Conservation (phyloP, 1,139 yeast species). For the Kurtzmaniella quercitrusa region DNA sequence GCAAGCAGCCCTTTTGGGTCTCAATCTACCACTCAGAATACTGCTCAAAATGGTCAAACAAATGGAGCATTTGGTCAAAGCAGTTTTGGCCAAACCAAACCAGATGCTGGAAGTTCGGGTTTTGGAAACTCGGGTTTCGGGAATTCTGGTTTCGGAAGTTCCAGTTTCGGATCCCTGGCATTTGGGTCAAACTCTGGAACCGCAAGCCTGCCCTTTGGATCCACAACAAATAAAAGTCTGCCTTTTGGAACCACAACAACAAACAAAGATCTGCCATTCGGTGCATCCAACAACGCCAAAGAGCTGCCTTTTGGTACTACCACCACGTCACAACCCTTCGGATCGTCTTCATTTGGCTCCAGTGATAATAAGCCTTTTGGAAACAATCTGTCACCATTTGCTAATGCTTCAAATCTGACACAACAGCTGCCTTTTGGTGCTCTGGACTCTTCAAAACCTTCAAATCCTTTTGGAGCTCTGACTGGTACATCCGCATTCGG, state of each 20-base stretch:
- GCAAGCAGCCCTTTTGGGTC: not conserved
- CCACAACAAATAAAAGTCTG: constrained; percentile 5
- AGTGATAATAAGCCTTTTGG: not conserved
- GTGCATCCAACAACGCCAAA: constrained; percentile 3
- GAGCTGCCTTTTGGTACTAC: constrained; percentile 9
- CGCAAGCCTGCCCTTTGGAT: constrained; percentile 11
- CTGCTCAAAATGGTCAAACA: not conserved
- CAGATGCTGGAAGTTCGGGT: constrained; percentile 10
- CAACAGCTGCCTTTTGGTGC: not conserved
- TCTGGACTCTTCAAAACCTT: too few relatives aligned
- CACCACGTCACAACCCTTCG: not conserved
- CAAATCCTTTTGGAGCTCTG: not conserved
- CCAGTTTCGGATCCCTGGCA: constrained; percentile 10
- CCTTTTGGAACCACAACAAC: constrained; percentile 8
- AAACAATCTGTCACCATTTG: not conserved
- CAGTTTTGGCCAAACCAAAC: constrained; percentile 7
- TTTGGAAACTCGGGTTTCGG: constrained; percentile 12
- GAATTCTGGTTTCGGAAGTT: constrained; percentile 5
- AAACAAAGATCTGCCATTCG: constrained; percentile 10
- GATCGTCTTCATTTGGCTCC: constrained; percentile 3
- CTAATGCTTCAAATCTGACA: not conserved
- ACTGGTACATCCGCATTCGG: not conserved
- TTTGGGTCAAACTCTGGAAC: constrained; percentile 12
- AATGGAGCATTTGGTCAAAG: constrained; percentile 8
- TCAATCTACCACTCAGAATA: not conserved